Evolutionary conservation across 2,329 filamentous ascomycete genomes (phyloP).

Genomic region (Immersiporthe knoxdaviesiana): DNA sequence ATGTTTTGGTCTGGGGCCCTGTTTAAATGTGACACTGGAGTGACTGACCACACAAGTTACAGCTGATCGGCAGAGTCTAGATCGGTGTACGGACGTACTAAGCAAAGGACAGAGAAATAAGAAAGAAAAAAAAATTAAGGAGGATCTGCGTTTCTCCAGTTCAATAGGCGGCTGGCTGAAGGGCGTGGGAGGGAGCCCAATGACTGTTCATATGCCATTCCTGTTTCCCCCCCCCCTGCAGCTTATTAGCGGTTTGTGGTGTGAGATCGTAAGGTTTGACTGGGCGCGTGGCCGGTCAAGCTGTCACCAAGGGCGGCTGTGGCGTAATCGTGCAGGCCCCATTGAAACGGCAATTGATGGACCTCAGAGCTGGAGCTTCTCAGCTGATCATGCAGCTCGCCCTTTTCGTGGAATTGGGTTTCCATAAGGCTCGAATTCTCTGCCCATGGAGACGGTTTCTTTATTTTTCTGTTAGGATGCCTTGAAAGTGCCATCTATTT

Average conservation of each 20-base stretch:
- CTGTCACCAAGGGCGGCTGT: neutral
- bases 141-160: neutral
- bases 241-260: neutral
- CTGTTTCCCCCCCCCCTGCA: neutral
- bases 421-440: neutral
- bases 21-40: neutral
- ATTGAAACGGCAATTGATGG: neutral
- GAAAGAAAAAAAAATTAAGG: neutral
- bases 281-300: conserved; percentile 4
- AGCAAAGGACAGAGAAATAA: neutral
- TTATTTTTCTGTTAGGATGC: too few relatives aligned
- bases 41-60: too few relatives aligned
- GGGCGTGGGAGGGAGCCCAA: too few relatives aligned
- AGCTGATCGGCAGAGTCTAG: neutral
- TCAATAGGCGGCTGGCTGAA: neutral
- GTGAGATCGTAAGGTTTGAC: conserved; percentile 1
- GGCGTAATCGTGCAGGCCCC: neutral
- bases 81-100: too few relatives aligned
- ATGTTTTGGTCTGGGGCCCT: neutral
- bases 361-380: neutral
- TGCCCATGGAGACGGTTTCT: neutral
- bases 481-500: too few relatives aligned
- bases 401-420: neutral
- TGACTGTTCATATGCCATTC: neutral
- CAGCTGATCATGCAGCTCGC: neutral